Conservation (phyloP, 352 stramenopile species). For the Globisporangium paddicum region DNA sequence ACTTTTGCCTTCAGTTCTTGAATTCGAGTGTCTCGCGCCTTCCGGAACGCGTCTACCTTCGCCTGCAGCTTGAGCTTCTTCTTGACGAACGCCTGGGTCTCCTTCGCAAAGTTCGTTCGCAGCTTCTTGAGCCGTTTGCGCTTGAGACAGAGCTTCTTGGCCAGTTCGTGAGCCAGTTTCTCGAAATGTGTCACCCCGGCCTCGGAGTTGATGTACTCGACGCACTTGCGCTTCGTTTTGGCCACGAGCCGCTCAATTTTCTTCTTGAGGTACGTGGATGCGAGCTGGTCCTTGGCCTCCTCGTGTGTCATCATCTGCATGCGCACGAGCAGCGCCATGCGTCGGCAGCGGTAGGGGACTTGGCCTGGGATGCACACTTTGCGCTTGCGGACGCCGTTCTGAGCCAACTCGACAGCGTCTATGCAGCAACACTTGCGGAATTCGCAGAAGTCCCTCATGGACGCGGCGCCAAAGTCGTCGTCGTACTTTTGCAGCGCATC, state of each 20-base stretch:
- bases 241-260: constrained; percentile 44
- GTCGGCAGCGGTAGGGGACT: constrained; percentile 39
- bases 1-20: constrained; percentile 28
- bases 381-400: constrained; percentile 20
- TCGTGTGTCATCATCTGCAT: constrained; percentile 61
- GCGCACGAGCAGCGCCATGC: constrained; percentile 38
- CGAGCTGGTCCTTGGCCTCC: constrained; percentile 60
- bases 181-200: constrained; percentile 48
- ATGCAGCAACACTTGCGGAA: constrained; percentile 54
- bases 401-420: constrained; percentile 24
- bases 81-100: constrained; percentile 16
- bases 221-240: constrained; percentile 52
- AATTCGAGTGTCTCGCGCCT: constrained; percentile 27
- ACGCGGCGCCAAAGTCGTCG: constrained; percentile 46
- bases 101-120: constrained; percentile 24
- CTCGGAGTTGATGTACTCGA: constrained; percentile 61
- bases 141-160: constrained; percentile 21
- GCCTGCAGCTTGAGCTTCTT: constrained; percentile 26
- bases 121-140: constrained; percentile 44
- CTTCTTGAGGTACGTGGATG: constrained; percentile 40
- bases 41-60: constrained; percentile 35
- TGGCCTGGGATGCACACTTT: constrained; percentile 42
- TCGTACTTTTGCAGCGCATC: constrained; percentile 52
- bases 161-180: constrained; percentile 23
- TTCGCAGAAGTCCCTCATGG: constrained; percentile 13